Evolutionary conservation across 1,139 yeast genomes (phyloP).

Genomic region (Lodderomyces beijingensis): DNA sequence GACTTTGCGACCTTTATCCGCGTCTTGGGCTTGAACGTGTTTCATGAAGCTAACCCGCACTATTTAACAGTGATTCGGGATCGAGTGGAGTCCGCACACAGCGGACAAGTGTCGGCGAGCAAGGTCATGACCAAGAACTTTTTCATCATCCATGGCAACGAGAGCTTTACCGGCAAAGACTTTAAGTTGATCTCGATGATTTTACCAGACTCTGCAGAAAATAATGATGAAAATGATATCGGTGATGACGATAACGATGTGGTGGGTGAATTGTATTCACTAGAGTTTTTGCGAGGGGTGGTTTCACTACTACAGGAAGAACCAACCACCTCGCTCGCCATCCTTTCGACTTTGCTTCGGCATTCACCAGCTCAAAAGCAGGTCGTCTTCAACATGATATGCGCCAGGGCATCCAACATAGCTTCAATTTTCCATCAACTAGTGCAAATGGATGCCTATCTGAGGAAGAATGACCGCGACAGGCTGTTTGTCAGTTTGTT

Average conservation of each 20-base stretch:
- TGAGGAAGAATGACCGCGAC: no score
- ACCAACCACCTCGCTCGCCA: not conserved
- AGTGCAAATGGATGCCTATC: constrained; percentile 18
- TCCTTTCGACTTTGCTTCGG: not conserved
- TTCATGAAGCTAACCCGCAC: not conserved
- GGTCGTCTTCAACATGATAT: not conserved
- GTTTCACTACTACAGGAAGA: constrained; percentile 6
- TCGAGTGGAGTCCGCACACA: no score
- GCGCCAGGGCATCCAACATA: constrained; percentile 1
- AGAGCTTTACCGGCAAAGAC: constrained; percentile 16
- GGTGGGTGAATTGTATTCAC: no score
- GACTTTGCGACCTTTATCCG: not conserved
- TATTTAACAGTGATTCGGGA: constrained; percentile 2
- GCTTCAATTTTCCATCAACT: not conserved
- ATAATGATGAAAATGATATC: not conserved
- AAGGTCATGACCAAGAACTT: constrained; percentile 14
- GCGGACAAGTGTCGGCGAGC: not conserved
- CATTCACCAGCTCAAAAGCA: constrained; percentile 2
- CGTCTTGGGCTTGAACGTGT: not conserved
- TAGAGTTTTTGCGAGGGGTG: not conserved
- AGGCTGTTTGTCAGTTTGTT: constrained; percentile 33
- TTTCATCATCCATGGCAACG: constrained; percentile 18
- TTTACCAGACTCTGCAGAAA: not conserved
- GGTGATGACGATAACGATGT: no score
- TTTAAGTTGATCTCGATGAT: constrained; percentile 15